Percentiles rank a stretch among this genome's conserved stretches.
Evolutionary conservation across 2,329 filamentous ascomycete genomes (phyloP).

Genomic region (Botryotinia convoluta): DNA sequence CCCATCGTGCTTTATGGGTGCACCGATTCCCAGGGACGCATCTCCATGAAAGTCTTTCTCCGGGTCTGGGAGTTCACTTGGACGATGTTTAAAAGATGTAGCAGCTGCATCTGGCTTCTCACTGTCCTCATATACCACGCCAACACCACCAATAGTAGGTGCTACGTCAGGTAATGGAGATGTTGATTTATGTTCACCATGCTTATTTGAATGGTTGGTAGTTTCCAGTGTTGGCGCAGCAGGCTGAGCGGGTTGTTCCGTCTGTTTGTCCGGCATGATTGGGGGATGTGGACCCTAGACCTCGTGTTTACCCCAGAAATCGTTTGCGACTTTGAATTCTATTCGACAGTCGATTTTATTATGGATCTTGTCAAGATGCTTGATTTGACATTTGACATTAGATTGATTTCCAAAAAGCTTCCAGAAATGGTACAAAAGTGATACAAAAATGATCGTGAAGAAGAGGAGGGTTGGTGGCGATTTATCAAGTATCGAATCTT

Average conservation of each 20-base stretch:
- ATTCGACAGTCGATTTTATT: background rate
- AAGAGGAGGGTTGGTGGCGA: background rate
- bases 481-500: background rate
- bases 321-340: slow-evolving; percentile 1
- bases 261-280: slow-evolving; percentile 25
- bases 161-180: background rate
- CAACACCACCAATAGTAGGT: background rate
- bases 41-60: slow-evolving; percentile 10
- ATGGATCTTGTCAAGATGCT: background rate
- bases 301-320: slow-evolving; percentile 12
- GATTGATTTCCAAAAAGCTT: background rate
- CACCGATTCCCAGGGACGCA: background rate
- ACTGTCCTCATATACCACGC: background rate
- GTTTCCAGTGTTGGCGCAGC: background rate
- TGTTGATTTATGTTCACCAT: slow-evolving; percentile 10
- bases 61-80: background rate
- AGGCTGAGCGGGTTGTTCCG: slow-evolving; percentile 19
- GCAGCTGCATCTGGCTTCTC: slow-evolving; percentile 4
- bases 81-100: slow-evolving; percentile 1
- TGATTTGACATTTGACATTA: background rate
- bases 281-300: slow-evolving; percentile 8
- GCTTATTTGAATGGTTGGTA: background rate
- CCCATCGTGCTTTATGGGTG: background rate
- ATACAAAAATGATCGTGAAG: background rate
- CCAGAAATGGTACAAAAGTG: background rate